phyloP scores from a whole-genome alignment of 331 rosid genomes.

The Saraca asoca region DNA sequence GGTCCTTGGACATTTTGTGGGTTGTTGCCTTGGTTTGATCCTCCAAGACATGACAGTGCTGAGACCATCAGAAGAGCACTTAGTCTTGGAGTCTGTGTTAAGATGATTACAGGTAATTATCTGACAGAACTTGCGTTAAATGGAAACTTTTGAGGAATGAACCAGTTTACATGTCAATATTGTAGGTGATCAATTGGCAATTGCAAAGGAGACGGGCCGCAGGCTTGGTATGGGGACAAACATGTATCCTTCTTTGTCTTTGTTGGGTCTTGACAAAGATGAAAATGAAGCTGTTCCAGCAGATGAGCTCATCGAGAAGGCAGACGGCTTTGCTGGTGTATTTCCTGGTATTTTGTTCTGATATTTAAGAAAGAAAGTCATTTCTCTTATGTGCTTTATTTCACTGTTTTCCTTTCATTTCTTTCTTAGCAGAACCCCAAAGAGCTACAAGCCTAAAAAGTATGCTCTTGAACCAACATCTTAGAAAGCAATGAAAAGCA shows the following conservation, averaged over 20 bases:
- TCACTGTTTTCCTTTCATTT: constrained; percentile 1
- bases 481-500: no score
- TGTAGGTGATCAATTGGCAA: constrained; percentile 86
- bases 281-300: constrained; percentile 76
- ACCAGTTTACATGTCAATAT: constrained; percentile 32
- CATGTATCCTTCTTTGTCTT: constrained; percentile 88
- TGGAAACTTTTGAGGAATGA: no score
- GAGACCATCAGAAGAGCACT: constrained; percentile 90
- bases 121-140: no score
- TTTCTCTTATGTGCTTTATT: constrained; percentile 7
- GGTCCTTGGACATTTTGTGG: constrained; percentile 87
- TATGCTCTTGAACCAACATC: no score
- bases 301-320: constrained; percentile 78
- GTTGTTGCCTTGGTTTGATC: constrained; percentile 85
- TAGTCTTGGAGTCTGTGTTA: constrained; percentile 81
- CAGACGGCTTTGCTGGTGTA: constrained; percentile 94
- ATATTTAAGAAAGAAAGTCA: constrained; percentile 5
- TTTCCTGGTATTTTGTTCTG: constrained; percentile 65
- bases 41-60: no score
- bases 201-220: constrained; percentile 87
- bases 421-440: neutral
- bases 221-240: constrained; percentile 95
- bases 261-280: constrained; percentile 63
- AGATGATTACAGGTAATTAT: constrained; percentile 84
- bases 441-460: no score